Percentiles rank a stretch among this genome's conserved stretches.
Conservation (phyloP, 2,329 filamentous ascomycete species). For the Neophaeococcomyces mojaviensis region DNA sequence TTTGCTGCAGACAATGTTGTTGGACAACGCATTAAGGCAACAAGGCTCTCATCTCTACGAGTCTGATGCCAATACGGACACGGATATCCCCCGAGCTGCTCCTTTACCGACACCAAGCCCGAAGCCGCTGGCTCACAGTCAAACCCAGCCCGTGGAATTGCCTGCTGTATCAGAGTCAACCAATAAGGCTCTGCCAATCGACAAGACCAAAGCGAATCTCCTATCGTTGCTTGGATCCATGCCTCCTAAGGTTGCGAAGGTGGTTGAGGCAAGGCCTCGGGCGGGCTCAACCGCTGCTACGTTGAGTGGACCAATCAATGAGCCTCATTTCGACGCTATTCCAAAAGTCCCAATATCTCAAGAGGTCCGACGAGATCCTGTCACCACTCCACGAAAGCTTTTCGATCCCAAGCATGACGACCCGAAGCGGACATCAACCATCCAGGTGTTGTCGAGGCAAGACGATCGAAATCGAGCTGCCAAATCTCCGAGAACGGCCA, state of each 20-base stretch:
- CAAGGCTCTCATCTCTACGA: too few species aligned
- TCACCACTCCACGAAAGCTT: conserved; percentile 16
- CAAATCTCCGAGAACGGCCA: conserved; percentile 25
- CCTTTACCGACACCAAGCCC: too few species aligned
- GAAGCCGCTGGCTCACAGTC: too few species aligned
- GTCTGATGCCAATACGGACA: too few species aligned
- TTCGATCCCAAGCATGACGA: conserved; percentile 21
- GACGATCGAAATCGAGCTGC: conserved; percentile 12
- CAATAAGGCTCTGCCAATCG: conserved; percentile 7
- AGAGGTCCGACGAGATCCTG: conserved; percentile 16
- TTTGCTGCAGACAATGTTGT: neutral
- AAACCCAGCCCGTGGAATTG: too few species aligned
- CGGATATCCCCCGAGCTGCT: too few species aligned
- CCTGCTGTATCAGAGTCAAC: conserved; percentile 9
- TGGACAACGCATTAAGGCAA: too few species aligned
- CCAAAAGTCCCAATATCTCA: conserved; percentile 9
- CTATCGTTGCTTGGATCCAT: conserved; percentile 15
- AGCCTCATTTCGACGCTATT: conserved; percentile 32
- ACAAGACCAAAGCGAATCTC: conserved; percentile 13
- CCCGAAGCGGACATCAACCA: conserved; percentile 20
- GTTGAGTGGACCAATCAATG: conserved; percentile 33
- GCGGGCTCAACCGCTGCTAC: conserved; percentile 31
- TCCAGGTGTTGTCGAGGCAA: conserved; percentile 23
- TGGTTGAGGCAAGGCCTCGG: conserved; percentile 14
- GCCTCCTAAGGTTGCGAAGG: conserved; percentile 13